phyloP scores from a whole-genome alignment of 257 asterid genomes.

The Jacaranda copaia region DNA sequence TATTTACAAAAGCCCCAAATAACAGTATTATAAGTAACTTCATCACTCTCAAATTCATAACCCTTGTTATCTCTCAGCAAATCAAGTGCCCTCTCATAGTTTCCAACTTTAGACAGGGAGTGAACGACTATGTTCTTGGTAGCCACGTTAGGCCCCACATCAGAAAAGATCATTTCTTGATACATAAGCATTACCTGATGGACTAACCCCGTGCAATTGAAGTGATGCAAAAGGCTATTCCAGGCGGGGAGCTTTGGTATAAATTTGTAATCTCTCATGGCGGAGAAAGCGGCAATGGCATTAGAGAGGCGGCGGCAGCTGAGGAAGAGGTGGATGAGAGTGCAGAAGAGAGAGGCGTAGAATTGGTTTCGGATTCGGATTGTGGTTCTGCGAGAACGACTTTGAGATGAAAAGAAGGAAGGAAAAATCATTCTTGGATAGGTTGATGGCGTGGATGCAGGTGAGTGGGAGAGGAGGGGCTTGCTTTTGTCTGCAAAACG shows the following conservation, averaged over 20 bases:
- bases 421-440: conserved; percentile 23
- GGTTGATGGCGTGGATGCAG: conserved; percentile 28
- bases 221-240: conserved; percentile 73
- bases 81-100: conserved; percentile 54
- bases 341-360: conserved; percentile 77
- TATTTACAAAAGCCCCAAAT: conserved; percentile 85
- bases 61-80: conserved; percentile 54
- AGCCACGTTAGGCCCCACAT: conserved; percentile 59
- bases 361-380: conserved; percentile 40
- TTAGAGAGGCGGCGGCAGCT: conserved; percentile 74
- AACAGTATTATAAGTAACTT: conserved; percentile 78
- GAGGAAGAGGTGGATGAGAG: conserved; percentile 83
- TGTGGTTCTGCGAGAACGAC: conserved; percentile 8
- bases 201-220: conserved; percentile 66
- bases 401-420: conserved; percentile 36
- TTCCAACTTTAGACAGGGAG: conserved; percentile 71
- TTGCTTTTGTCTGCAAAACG: conserved; percentile 37
- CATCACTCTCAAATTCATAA: conserved; percentile 54
- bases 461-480: conserved; percentile 21
- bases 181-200: conserved; percentile 73
- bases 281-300: conserved; percentile 65
- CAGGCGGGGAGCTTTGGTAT: conserved; percentile 61
- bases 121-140: conserved; percentile 78
- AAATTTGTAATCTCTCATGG: conserved; percentile 67
- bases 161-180: conserved; percentile 64